phyloP scores from a whole-genome alignment of 345 rosid genomes.

The Pugionium cornutum region DNA sequence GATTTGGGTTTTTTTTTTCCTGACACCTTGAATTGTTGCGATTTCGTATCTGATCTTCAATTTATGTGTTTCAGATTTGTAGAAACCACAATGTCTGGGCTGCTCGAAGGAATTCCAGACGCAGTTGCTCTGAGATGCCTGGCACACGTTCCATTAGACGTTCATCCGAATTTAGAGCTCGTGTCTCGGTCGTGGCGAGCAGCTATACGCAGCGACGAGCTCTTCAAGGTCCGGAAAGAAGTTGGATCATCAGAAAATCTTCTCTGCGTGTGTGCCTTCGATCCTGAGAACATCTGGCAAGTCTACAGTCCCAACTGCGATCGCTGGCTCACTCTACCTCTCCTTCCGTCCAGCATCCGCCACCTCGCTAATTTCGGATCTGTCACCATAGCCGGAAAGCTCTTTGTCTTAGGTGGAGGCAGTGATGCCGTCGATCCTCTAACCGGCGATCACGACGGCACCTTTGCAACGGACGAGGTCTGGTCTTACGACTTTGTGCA shows the following conservation, averaged over 20 bases:
- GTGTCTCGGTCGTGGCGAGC: slow-evolving; percentile 95
- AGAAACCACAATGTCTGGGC: slow-evolving; percentile 63
- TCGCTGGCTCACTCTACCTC: slow-evolving; percentile 87
- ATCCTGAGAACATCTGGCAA: slow-evolving; percentile 96
- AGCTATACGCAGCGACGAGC: slow-evolving; percentile 69
- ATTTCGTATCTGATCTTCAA: slow-evolving; percentile 1
- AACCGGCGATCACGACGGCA: slow-evolving; percentile 95
- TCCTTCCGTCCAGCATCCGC: slow-evolving; percentile 82
- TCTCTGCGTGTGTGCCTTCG: slow-evolving; percentile 81
- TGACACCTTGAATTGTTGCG: not conserved
- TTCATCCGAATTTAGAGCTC: slow-evolving; percentile 75
- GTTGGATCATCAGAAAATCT: slow-evolving; percentile 68
- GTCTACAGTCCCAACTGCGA: slow-evolving; percentile 79
- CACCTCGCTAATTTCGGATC: slow-evolving; percentile 86
- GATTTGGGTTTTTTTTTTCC: not conserved
- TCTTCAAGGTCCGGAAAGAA: slow-evolving; percentile 73
- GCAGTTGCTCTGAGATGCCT: slow-evolving; percentile 91
- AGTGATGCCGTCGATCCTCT: slow-evolving; percentile 91
- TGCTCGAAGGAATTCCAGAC: slow-evolving; percentile 91
- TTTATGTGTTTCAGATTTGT: slow-evolving; percentile 10
- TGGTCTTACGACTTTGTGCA: slow-evolving; percentile 88
- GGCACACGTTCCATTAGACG: slow-evolving; percentile 79
- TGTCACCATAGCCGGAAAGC: slow-evolving; percentile 62
- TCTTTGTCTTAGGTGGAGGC: slow-evolving; percentile 93
- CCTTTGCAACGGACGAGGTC: slow-evolving; percentile 87